Evolutionary conservation across 352 stramenopile species (phyloP), one percentile per base, ranked within the genome.

Genomic region (Phytopythium cucurbitacearum): DNA sequence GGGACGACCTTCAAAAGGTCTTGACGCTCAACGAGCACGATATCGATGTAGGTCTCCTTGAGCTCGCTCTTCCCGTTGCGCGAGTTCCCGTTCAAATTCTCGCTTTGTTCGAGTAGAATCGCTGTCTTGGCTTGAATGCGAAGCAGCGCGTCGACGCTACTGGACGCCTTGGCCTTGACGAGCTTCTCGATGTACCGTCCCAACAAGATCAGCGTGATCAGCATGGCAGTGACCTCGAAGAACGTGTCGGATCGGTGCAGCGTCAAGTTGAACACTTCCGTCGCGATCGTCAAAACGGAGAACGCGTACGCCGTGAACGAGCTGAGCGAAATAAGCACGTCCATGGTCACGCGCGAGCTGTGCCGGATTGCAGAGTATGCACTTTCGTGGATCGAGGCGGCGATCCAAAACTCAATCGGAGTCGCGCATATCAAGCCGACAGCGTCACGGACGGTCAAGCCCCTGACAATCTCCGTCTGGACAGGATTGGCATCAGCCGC

Each of bases 121-220:
- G 95, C 96, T 1, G 78, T 94, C 60, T 90, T 90, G 35, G 80
- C 75, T 53, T 92, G 78, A 56, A 89, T 84, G 11, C 74, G 71
- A 35, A 89, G 53, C 35, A 92, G 60, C 21, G 71, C 69, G 43
- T 88, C 76, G 15, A 92, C 65, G 38, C 75, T 89, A 54, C 80
- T 82, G 6, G 82, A 87, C 11, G 82, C 80, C 46, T 69, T 76
- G 6, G 75, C 65, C 57, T 90, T 90, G 16, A 84, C 80, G 16
- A 76, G 71, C 40, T 80, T 83, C 59, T 92, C 80, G 35, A 92
- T 84, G 62, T 87, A 89, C 7, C 80, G 71, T 0, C 77, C 82
- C n/a, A 92, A 57, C 12, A 92, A 52, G 35, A 92, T 85, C 13
- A 92, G 66, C 46, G 80, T 77, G 38, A 90, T 59, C 10, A 92